Base-by-base conservation (phyloP, 108 stramenopile genomes). In the Pseudonitzschia delicatissima region DNA sequence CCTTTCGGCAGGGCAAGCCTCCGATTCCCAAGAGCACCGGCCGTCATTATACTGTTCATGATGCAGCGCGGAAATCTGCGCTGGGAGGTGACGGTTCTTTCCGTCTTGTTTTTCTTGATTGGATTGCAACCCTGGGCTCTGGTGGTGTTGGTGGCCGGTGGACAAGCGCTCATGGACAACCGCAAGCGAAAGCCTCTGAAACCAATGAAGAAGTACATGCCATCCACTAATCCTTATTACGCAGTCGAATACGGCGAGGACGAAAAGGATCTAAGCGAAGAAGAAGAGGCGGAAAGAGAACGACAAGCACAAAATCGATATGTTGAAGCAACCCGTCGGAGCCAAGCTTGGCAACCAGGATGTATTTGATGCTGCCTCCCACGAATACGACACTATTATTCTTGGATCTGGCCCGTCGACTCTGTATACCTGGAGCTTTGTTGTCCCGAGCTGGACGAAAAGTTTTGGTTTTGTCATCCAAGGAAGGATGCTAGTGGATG, bases 91-190 rank as follows among this genome's bases (percentile, higher is more conserved):
- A 18, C 87, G 57, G 15, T 83, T 8, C 63, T 94, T 62, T 72
- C 87, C 17, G 71, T 81, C 0, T 59, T 80, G 0, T 94, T 92
- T 67, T 81, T 85, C n/a, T 33, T 94, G 48, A 79, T 94, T 17
- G 93, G 93, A 7, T 67, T 94, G 55, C 88, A 90, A 62, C 90
- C 93, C 8, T 94, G 93, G 93, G 93, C 93, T 2, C 67, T 94
- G 67, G 88, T 94, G 7, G 72, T 66, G 2, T 20, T 94, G 37
- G 87, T 94, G 5, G 72, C 71, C 9, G 21, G 88, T 4, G 69
- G 80, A 0, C 76, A 79, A 9, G 52, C 42, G 35, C 28, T 77
- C 42, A 60, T 90, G 68, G 77, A 84, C 1, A 50, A 66, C 17
- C 75, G 90, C 23, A 84, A 73, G 51, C 70, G 53, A 26, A 68